These are phyloP conservation scores for Endoconidiophora laricicola DNA, from an alignment of 2,329 filamentous ascomycete genomes.

Conservation along the genomic window DNA sequence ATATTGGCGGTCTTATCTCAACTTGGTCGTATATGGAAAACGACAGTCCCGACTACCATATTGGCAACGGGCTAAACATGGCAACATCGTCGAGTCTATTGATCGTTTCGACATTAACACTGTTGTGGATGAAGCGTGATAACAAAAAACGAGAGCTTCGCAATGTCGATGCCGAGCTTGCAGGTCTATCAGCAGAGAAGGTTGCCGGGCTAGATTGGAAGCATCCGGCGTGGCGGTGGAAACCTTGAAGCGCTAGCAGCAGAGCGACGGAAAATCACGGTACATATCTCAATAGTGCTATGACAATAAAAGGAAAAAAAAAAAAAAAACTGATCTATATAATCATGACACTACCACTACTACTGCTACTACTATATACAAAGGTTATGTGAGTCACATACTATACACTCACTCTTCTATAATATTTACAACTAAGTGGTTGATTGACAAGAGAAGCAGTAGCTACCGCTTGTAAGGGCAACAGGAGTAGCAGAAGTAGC, in stretches of 20 bases:
- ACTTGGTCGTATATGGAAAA: constrained; percentile 48
- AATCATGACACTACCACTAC: not conserved
- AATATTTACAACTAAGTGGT: too few species aligned
- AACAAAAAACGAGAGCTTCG: constrained; percentile 41
- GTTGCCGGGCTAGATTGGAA: constrained; percentile 49
- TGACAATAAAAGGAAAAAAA: not conserved
- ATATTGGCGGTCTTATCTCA: constrained; percentile 42
- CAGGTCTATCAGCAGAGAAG: constrained; percentile 34
- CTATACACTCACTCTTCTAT: too few species aligned
- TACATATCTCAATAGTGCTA: not conserved
- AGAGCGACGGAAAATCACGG: not conserved
- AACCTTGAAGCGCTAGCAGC: constrained; percentile 10
- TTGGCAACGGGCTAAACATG: constrained; percentile 55
- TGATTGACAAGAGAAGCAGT: too few species aligned
- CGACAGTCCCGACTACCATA: constrained; percentile 48
- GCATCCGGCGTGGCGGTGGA: constrained; percentile 51
- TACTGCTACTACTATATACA: not conserved
- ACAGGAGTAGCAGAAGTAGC: not conserved
- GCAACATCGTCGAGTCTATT: constrained; percentile 42
- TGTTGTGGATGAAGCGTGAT: constrained; percentile 45
- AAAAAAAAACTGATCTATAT: not conserved
- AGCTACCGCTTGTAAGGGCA: too few species aligned
- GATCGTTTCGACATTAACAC: constrained; percentile 29
- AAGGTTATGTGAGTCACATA: not conserved
- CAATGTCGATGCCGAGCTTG: constrained; percentile 39